Base-by-base conservation (phyloP, 1,139 yeast species). In the Spencermartinsiella ligniputridi region DNA sequence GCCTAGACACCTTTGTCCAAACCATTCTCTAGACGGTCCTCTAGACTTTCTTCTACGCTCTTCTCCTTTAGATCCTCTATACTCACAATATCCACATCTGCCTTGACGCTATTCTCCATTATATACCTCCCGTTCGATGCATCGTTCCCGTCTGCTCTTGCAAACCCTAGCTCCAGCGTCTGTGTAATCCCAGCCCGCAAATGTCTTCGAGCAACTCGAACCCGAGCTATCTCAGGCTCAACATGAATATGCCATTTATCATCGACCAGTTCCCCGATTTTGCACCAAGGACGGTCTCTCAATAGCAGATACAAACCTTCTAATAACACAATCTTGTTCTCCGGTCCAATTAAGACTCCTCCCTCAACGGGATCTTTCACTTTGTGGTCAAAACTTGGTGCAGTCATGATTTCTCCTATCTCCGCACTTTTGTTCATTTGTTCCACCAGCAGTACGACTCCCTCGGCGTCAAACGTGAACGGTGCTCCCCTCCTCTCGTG, bases 401-500 rank as follows among this genome's bases (percentile, higher is more conserved):
- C 52, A 8, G 25, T 41, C 13, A 46, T 41, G 2, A 80, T 78
- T 51, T 78, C 83, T 52, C 73, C 76, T 32, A 39, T 22, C 30
- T 42, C 24, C 12, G 45, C 24, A 40, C 52, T 22, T 20, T 48
- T 42, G 21, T 50, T 51, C 30, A 65, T 52, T 11, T 45, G 37
- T 41, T 52, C 51, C 37, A 62, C 68, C 43, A 72, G 55, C 18
- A 60, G 63, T 0, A 71, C 70, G 35, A 76, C 73, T 39, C 71
- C 71, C 8, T 61, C 56, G 3, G 86, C 75, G 60, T 90, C 89
- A 65, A 89, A 89, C 0, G 97, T 88, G 56, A 75, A 78, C 1
- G 96, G 94, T 0, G 96, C 84, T 0, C 97, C 97, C 42, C 97
- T 73, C 51, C 88, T 69, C 33, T 67, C 62, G 32, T 79, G 66